These are phyloP conservation scores for Lyophyllum semitale DNA, from an alignment of 768 basidiomycete genomes.

Conservation along the genomic window DNA sequence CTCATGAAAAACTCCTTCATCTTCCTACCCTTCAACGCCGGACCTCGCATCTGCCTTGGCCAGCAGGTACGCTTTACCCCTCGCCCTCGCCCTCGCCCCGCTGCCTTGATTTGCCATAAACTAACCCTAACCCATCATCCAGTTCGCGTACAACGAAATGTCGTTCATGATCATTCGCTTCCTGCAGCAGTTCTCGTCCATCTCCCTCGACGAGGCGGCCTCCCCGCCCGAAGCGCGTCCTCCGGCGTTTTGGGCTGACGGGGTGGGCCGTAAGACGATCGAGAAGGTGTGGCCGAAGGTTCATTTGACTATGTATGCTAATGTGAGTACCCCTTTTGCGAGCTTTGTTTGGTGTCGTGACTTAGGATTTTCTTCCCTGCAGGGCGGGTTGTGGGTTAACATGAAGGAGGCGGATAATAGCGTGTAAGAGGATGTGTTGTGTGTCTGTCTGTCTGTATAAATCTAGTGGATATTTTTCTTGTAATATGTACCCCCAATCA, in stretches of 20 bases:
- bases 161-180: slow-evolving; percentile 66
- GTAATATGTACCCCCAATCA: slow-evolving; percentile 1
- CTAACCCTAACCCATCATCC: not conserved
- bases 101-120: not conserved
- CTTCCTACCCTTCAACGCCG: slow-evolving; percentile 68
- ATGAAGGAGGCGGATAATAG: slow-evolving; percentile 37
- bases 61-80: slow-evolving; percentile 41
- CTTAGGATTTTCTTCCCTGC: not conserved
- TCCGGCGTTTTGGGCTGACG: slow-evolving; percentile 46
- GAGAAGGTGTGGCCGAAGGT: slow-evolving; percentile 55
- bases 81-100: too few relatives aligned
- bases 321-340: slow-evolving; percentile 31
- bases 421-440: slow-evolving; percentile 1
- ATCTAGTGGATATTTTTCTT: not conserved
- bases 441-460: not conserved
- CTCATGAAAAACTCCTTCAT: slow-evolving; percentile 66
- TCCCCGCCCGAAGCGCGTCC: slow-evolving; percentile 46
- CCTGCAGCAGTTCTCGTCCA: slow-evolving; percentile 55
- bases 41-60: slow-evolving; percentile 60
- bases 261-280: slow-evolving; percentile 46
- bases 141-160: slow-evolving; percentile 64
- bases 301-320: slow-evolving; percentile 56
- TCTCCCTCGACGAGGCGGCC: slow-evolving; percentile 48
- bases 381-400: slow-evolving; percentile 60
- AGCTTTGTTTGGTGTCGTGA: not conserved